Evolutionary conservation across 495 filamentous ascomycete species (phyloP).

Genomic region (Neurospora sp.): DNA sequence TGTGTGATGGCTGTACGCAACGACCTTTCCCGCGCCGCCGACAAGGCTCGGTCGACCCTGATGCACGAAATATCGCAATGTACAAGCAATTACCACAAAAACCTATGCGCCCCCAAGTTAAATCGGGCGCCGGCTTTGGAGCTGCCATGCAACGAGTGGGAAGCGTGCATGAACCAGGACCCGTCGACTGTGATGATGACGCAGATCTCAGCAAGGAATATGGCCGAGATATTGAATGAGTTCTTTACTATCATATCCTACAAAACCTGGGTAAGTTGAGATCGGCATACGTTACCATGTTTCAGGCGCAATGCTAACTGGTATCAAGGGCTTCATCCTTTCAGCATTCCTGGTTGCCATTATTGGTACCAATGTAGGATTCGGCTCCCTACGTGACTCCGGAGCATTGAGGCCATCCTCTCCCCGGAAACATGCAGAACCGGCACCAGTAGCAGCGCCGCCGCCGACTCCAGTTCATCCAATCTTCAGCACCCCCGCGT

Average conservation of each 20-base stretch:
- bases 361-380: slow-evolving; percentile 47
- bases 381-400: slow-evolving; percentile 26
- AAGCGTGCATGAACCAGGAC: slow-evolving; percentile 67
- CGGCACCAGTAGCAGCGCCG: slow-evolving; percentile 5
- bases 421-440: slow-evolving; percentile 1
- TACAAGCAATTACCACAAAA: slow-evolving; percentile 56
- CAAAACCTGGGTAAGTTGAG: slow-evolving; percentile 36
- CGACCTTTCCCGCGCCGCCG: slow-evolving; percentile 64
- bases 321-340: slow-evolving; percentile 38
- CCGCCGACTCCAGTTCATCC: slow-evolving; percentile 19
- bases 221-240: slow-evolving; percentile 38
- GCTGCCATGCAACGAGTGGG: slow-evolving; percentile 65
- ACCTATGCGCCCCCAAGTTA: slow-evolving; percentile 51
- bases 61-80: slow-evolving; percentile 64
- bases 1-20: slow-evolving; percentile 60
- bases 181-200: slow-evolving; percentile 28
- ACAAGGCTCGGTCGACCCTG: slow-evolving; percentile 52
- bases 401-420: neutral
- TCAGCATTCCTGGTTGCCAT: slow-evolving; percentile 47
- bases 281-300: neutral
- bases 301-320: slow-evolving; percentile 9
- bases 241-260: slow-evolving; percentile 35
- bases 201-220: slow-evolving; percentile 30
- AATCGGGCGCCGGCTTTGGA: slow-evolving; percentile 63
- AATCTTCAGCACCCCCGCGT: slow-evolving; percentile 14